These are phyloP conservation scores for Eimeria falciformis DNA, from an alignment of 169 alveolate genomes.

Conservation along the genomic window DNA sequence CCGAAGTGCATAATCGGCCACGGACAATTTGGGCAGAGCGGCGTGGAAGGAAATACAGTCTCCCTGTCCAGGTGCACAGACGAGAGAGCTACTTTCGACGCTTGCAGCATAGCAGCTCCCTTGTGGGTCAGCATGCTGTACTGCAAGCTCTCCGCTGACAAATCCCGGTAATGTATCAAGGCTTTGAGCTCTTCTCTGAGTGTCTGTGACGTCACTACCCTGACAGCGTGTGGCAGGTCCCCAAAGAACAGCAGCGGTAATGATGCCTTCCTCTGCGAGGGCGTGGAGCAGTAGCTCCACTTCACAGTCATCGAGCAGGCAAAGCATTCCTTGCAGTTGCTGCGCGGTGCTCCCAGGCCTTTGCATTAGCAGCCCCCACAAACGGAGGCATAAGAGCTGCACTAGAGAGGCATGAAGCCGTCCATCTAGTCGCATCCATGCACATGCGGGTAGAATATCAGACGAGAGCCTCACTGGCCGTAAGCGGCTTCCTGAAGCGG, in stretches of 20 bases:
- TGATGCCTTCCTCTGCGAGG: slow-evolving; percentile 44
- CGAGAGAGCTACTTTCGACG: too few species aligned
- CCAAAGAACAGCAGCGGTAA: slow-evolving; percentile 54
- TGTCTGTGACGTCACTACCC: too few species aligned
- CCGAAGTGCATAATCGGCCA: not conserved
- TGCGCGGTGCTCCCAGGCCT: slow-evolving; percentile 74
- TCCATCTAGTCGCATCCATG: slow-evolving; percentile 77
- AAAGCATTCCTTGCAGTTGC: slow-evolving; percentile 65
- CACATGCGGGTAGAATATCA: slow-evolving; percentile 33
- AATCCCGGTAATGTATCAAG: too few species aligned
- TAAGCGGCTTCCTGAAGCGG: not conserved
- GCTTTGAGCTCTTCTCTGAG: too few species aligned
- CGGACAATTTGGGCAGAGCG: not conserved
- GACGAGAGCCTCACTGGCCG: not conserved
- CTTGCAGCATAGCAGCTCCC: too few species aligned
- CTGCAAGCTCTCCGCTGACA: too few species aligned
- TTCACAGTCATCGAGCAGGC: slow-evolving; percentile 65
- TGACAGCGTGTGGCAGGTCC: too few species aligned
- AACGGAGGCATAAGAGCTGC: slow-evolving; percentile 59
- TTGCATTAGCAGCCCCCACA: slow-evolving; percentile 50
- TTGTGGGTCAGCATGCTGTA: too few species aligned
- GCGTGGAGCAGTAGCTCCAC: slow-evolving; percentile 49
- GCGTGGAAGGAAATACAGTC: not conserved
- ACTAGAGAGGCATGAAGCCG: slow-evolving; percentile 64
- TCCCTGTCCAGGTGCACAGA: too few species aligned